These are phyloP conservation scores for Neobulgaria alba DNA, from an alignment of 2,329 filamentous ascomycete species.

Conservation along the genomic window DNA sequence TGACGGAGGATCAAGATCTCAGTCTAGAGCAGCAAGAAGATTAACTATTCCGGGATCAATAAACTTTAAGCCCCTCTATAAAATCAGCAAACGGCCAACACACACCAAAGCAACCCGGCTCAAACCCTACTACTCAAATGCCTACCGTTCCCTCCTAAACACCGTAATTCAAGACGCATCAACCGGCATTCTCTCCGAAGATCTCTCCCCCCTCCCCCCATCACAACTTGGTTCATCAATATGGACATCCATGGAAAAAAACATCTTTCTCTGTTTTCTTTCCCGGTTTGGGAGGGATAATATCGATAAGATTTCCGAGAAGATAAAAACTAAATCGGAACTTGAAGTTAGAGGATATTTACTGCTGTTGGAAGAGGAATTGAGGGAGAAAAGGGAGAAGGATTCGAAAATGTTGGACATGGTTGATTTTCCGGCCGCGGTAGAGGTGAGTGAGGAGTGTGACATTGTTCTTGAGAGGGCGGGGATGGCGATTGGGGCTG, in stretches of 20 bases:
- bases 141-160: conserved; percentile 45
- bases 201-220: conserved; percentile 28
- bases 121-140: conserved; percentile 37
- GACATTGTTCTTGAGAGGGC: conserved; percentile 57
- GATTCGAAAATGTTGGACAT: neutral
- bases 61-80: no score
- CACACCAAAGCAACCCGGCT: conserved; percentile 26
- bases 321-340: conserved; percentile 62
- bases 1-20: no score
- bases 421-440: conserved; percentile 52
- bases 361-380: conserved; percentile 44
- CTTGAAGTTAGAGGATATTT: conserved; percentile 68
- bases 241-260: conserved; percentile 69
- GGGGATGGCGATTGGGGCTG: conserved; percentile 55
- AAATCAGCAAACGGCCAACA: neutral
- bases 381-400: conserved; percentile 27
- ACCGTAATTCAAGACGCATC: conserved; percentile 47
- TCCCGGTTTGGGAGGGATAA: conserved; percentile 56
- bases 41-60: no score
- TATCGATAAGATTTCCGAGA: conserved; percentile 49
- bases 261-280: conserved; percentile 57
- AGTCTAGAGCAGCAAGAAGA: no score
- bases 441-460: conserved; percentile 61
- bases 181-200: conserved; percentile 20
- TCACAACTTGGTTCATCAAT: conserved; percentile 59